Evolutionary conservation across 768 basidiomycete genomes (phyloP).

Genomic region (Termitomyces sp.): DNA sequence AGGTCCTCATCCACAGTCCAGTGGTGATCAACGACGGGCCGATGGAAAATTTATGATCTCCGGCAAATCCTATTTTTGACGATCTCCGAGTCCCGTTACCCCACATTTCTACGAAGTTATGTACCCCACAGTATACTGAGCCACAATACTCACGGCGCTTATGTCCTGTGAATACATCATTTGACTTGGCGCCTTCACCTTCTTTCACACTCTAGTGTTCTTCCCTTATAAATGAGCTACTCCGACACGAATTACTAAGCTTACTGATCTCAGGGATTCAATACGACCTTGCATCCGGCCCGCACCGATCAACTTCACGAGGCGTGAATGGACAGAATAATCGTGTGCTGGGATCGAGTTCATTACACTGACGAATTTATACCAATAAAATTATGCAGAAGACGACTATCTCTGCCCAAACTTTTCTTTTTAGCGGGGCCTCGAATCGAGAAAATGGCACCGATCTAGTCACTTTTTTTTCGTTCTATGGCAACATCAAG

Average conservation of each 20-base stretch:
- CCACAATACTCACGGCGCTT: neutral
- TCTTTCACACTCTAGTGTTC: too few species aligned
- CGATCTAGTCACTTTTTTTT: neutral
- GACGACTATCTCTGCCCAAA: neutral
- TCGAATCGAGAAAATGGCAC: neutral
- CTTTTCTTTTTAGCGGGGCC: neutral
- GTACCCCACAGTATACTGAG: neutral
- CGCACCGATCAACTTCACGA: neutral
- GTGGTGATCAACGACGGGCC: neutral
- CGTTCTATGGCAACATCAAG: neutral
- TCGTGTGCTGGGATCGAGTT: too few species aligned
- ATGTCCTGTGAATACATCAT: neutral
- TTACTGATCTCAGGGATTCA: too few species aligned
- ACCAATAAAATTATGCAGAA: neutral
- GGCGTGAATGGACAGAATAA: neutral
- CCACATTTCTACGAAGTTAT: neutral
- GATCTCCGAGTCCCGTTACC: neutral
- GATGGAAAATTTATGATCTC: neutral
- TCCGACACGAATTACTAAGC: too few species aligned
- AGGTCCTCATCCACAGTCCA: neutral
- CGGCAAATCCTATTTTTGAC: neutral
- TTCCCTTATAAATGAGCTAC: neutral
- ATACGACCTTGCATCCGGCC: neutral
- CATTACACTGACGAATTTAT: neutral
- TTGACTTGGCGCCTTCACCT: neutral